Evolutionary conservation across 345 rosid species (phyloP).

Genomic region (Fremontodendron californicum): DNA sequence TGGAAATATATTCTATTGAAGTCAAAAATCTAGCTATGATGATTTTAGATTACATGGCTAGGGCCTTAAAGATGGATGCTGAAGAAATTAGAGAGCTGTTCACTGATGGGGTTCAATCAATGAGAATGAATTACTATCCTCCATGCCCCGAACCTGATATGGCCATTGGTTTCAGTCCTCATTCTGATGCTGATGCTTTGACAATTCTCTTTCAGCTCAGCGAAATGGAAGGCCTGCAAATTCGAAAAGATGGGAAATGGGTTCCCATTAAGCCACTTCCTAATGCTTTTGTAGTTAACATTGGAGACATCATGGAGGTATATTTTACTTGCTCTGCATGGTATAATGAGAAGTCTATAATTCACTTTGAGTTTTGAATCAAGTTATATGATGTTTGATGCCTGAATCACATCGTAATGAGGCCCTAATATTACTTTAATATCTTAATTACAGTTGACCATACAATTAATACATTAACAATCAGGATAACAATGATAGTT

Average conservation of each 20-base stretch:
- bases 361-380: no score
- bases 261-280: constrained; percentile 25
- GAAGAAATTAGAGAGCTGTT: constrained; percentile 35
- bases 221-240: constrained; percentile 26
- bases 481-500: not conserved
- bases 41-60: constrained; percentile 34
- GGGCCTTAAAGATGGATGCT: constrained; percentile 33
- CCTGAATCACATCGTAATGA: not conserved
- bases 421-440: no score
- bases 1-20: constrained; percentile 32
- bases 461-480: no score
- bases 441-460: no score
- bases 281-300: constrained; percentile 29
- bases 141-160: constrained; percentile 46
- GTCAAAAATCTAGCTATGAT: constrained; percentile 27
- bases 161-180: constrained; percentile 43
- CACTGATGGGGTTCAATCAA: constrained; percentile 37
- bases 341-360: not conserved
- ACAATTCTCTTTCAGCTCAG: constrained; percentile 26
- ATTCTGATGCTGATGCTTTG: constrained; percentile 30
- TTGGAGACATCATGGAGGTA: constrained; percentile 27
- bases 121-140: constrained; percentile 54
- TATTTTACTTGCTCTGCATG: not conserved
- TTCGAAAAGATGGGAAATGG: constrained; percentile 30
- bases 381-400: no score